Evolutionary conservation across 805 yeast genomes (phyloP).

Genomic region (Starmerella lactis-condensi): DNA sequence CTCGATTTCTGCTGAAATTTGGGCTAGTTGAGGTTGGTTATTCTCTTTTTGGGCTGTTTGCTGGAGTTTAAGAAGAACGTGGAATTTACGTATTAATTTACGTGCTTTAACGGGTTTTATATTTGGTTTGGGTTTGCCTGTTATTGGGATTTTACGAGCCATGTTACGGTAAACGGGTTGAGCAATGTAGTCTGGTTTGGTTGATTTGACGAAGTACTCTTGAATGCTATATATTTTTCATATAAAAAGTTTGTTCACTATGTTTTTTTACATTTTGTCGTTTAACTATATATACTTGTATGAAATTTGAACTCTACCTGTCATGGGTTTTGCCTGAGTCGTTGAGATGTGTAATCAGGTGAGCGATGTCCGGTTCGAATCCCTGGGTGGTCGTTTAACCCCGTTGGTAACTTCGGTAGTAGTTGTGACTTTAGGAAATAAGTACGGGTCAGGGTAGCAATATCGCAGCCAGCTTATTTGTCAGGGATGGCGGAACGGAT

Average conservation of each 20-base stretch:
- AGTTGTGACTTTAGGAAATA: slow-evolving; percentile 15
- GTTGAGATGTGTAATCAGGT: slow-evolving; percentile 5
- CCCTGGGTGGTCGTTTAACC: slow-evolving; percentile 16
- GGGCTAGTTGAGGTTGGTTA: slow-evolving; percentile 26
- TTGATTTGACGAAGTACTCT: not conserved
- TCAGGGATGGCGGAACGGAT: slow-evolving; percentile 21
- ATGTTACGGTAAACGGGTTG: not conserved
- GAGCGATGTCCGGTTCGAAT: slow-evolving; percentile 22
- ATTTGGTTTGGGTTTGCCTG: slow-evolving; percentile 21
- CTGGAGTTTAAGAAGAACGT: slow-evolving; percentile 38
- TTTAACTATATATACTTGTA: not conserved
- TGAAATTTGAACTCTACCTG: slow-evolving; percentile 9
- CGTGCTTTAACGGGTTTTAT: slow-evolving; percentile 47
- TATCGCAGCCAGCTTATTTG: slow-evolving; percentile 20
- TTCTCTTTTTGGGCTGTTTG: slow-evolving; percentile 11
- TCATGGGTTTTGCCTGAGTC: slow-evolving; percentile 18
- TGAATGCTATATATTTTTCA: not conserved
- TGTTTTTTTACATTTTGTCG: not conserved
- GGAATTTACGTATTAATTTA: slow-evolving; percentile 59
- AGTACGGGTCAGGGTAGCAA: slow-evolving; percentile 21
- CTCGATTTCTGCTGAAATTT: slow-evolving; percentile 42
- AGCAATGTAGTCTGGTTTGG: not conserved
- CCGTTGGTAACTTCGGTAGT: slow-evolving; percentile 15
- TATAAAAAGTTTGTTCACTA: not conserved
- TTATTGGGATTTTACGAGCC: slow-evolving; percentile 8